Percentiles rank a stretch among this genome's conserved stretches.
phyloP scores from a whole-genome alignment of 306 rosid species.

The Quercus agrifolia region DNA sequence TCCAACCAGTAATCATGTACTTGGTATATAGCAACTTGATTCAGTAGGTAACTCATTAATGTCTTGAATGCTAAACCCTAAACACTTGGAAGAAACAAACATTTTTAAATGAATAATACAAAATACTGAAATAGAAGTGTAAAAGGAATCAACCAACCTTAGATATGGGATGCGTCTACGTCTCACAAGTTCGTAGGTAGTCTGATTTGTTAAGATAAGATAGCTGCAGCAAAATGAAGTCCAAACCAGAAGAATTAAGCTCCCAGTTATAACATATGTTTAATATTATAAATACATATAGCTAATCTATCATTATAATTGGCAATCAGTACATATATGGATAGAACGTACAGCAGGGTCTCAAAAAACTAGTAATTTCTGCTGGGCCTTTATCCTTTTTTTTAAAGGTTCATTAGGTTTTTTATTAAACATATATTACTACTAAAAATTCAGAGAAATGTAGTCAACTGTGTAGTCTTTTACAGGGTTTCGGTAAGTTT shows the following conservation, averaged over 20 bases:
- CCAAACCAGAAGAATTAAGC: slow-evolving; percentile 11
- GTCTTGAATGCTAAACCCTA: no score
- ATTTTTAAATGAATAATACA: neutral
- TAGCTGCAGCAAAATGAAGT: slow-evolving; percentile 57
- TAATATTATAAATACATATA: neutral
- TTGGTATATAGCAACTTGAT: neutral
- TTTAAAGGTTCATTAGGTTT: no score
- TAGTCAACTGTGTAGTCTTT: neutral
- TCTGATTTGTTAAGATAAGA: slow-evolving; percentile 89
- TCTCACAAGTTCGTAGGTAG: slow-evolving; percentile 89
- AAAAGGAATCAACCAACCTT: slow-evolving; percentile 54
- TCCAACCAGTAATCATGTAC: neutral
- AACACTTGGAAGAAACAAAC: slow-evolving; percentile 5
- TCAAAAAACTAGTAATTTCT: no score
- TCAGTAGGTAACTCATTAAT: neutral
- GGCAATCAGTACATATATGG: no score
- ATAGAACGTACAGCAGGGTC: no score
- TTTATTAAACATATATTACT: neutral
- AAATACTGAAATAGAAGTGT: neutral
- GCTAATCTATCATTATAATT: neutral
- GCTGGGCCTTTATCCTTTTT: no score
- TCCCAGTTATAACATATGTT: neutral
- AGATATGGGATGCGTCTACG: slow-evolving; percentile 89
- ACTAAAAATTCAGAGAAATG: neutral
- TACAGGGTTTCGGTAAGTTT: neutral